These are phyloP conservation scores for Cladosporium sphaerospermum DNA, from an alignment of 2,329 filamentous ascomycete genomes.

Conservation along the genomic window DNA sequence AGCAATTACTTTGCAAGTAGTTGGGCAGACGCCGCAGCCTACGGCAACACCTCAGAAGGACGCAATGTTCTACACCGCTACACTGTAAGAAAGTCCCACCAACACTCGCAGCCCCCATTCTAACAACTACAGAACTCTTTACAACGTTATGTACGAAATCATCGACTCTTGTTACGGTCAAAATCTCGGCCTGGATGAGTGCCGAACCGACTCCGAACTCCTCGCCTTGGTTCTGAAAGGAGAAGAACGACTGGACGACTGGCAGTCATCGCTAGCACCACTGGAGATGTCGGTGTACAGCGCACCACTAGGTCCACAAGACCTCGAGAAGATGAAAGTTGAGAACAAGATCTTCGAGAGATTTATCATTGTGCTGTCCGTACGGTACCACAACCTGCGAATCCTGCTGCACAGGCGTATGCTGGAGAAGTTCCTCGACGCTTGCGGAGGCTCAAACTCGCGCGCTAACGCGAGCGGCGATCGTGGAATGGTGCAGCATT, in stretches of 20 bases:
- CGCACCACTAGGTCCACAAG: neutral
- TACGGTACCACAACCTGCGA: constrained; percentile 39
- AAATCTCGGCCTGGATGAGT: neutral
- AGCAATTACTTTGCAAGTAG: neutral
- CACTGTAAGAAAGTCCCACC: neutral
- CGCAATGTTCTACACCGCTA: neutral
- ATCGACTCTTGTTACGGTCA: constrained; percentile 1
- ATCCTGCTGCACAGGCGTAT: constrained; percentile 39
- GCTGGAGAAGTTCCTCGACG: constrained; percentile 24
- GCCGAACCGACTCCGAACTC: neutral
- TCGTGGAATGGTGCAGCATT: neutral
- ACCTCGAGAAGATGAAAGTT: neutral
- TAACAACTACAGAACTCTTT: neutral
- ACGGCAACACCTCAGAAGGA: neutral
- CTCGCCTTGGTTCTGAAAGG: neutral
- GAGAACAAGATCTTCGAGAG: constrained; percentile 1
- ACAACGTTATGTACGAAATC: neutral
- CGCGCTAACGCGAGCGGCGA: neutral
- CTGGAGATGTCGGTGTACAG: neutral
- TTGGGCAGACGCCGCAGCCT: neutral
- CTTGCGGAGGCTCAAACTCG: neutral
- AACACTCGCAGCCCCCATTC: neutral
- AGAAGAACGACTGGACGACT: neutral
- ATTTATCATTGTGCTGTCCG: constrained; percentile 1
- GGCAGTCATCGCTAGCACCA: neutral